Evolutionary conservation across 2,329 filamentous ascomycete species (phyloP).

Genomic region (Penicillium verrucosum): DNA sequence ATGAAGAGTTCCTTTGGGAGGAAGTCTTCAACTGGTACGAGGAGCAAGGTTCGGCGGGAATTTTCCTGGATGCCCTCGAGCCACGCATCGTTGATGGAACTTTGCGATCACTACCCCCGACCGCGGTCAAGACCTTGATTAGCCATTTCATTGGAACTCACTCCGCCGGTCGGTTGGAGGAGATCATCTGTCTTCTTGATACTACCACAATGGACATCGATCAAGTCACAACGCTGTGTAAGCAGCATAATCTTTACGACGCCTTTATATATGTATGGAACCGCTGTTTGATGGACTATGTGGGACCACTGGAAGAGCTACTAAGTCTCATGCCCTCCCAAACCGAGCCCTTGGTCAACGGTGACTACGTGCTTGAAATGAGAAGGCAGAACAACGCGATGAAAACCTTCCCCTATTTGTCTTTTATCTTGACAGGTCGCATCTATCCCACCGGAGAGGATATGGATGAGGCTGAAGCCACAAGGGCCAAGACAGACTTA

Average conservation of each 20-base stretch:
- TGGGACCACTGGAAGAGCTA: conserved; percentile 84
- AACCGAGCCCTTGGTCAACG: conserved; percentile 28
- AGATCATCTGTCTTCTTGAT: conserved; percentile 90
- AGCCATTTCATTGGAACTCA: conserved; percentile 74
- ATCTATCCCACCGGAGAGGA: conserved; percentile 82
- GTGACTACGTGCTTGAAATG: conserved; percentile 53
- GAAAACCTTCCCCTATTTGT: conserved; percentile 93
- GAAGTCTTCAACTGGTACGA: conserved; percentile 89
- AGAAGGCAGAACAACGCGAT: conserved; percentile 63
- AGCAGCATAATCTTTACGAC: conserved; percentile 88
- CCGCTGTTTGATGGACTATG: conserved; percentile 79
- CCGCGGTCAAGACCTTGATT: conserved; percentile 81
- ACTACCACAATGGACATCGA: conserved; percentile 90
- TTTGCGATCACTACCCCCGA: conserved; percentile 72
- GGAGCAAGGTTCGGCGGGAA: conserved; percentile 65
- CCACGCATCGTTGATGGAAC: conserved; percentile 78
- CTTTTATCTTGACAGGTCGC: conserved; percentile 83
- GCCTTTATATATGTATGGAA: conserved; percentile 98
- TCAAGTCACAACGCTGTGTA: conserved; percentile 85
- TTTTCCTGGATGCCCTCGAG: conserved; percentile 87
- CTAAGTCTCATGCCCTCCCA: conserved; percentile 47
- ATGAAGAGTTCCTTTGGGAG: conserved; percentile 83
- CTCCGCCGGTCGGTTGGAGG: conserved; percentile 75
- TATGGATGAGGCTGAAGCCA: conserved; percentile 69
- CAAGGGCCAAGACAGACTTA: conserved; percentile 76